Conservation (phyloP, 148 eudicot genomes). For the Fallopia convolvulus region DNA sequence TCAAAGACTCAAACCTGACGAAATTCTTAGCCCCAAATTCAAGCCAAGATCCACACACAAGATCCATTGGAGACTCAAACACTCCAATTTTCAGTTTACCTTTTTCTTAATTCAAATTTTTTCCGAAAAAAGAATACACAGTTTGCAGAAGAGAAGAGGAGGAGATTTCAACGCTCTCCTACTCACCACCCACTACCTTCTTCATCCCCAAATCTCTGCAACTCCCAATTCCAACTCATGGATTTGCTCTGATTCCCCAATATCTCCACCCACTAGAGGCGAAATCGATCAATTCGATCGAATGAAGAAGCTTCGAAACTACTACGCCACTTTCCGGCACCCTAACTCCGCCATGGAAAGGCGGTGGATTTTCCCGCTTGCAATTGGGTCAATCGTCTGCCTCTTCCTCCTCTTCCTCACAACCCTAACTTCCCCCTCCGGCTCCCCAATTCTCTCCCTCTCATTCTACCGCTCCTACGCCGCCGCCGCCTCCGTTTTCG, state of each 20-base stretch:
- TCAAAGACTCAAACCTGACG: background rate
- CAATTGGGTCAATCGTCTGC: slow-evolving; percentile 41
- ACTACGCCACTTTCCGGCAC: slow-evolving; percentile 36
- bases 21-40: slow-evolving; percentile 1
- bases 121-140: background rate
- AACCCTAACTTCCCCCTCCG: slow-evolving; percentile 48
- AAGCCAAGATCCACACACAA: background rate
- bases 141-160: background rate
- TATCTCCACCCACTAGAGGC: background rate
- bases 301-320: slow-evolving; percentile 61
- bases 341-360: slow-evolving; percentile 27
- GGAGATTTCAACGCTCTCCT: background rate
- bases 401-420: slow-evolving; percentile 52
- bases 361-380: slow-evolving; percentile 66
- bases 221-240: background rate
- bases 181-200: background rate
- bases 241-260: background rate
- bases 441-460: slow-evolving; percentile 32
- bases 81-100: background rate
- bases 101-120: background rate
- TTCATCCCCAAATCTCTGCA: background rate
- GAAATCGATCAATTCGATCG: background rate
- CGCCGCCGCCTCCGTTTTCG: slow-evolving; percentile 38
- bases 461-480: slow-evolving; percentile 17
- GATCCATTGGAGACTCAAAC: background rate